These are phyloP conservation scores for Suillus luteus DNA, from an alignment of 768 basidiomycete genomes.

Conservation along the genomic window DNA sequence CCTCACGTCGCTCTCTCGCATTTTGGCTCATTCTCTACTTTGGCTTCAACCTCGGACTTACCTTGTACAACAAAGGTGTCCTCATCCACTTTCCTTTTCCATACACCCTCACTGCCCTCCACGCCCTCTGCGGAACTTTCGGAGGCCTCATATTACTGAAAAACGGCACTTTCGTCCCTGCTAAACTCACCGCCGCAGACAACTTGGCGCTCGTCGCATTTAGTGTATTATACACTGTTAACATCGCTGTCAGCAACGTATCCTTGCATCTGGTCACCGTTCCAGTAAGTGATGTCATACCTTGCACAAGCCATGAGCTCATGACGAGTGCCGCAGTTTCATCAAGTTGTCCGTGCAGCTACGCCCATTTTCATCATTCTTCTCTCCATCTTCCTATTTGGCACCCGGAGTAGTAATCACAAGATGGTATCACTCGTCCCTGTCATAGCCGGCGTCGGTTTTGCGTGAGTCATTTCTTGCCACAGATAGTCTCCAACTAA, in stretches of 20 bases:
- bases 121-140: conserved; percentile 82
- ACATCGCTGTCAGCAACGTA: conserved; percentile 93
- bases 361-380: conserved; percentile 91
- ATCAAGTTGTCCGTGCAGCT: conserved; percentile 93
- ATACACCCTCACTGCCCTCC: conserved; percentile 91
- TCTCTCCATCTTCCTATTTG: conserved; percentile 71
- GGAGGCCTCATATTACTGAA: conserved; percentile 74
- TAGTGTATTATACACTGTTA: conserved; percentile 89
- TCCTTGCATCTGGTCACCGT: conserved; percentile 88
- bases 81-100: conserved; percentile 94
- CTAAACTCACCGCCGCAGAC: conserved; percentile 51
- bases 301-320: neutral
- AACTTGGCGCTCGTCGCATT: conserved; percentile 73
- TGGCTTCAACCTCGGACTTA: conserved; percentile 85
- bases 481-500: neutral
- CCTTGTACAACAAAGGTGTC: conserved; percentile 93
- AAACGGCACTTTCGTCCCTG: conserved; percentile 58
- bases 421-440: conserved; percentile 79
- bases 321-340: conserved; percentile 61
- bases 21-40: conserved; percentile 87
- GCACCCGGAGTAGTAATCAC: conserved; percentile 53
- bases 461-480: conserved; percentile 58
- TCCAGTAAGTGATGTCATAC: conserved; percentile 58
- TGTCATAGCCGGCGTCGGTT: conserved; percentile 86
- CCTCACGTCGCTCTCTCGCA: conserved; percentile 32